A percentile compares a stretch with the other conserved stretches of the same genome.
Evolutionary conservation across 2,329 filamentous ascomycete genomes (phyloP).

Genomic region (Monosporascus sp.): DNA sequence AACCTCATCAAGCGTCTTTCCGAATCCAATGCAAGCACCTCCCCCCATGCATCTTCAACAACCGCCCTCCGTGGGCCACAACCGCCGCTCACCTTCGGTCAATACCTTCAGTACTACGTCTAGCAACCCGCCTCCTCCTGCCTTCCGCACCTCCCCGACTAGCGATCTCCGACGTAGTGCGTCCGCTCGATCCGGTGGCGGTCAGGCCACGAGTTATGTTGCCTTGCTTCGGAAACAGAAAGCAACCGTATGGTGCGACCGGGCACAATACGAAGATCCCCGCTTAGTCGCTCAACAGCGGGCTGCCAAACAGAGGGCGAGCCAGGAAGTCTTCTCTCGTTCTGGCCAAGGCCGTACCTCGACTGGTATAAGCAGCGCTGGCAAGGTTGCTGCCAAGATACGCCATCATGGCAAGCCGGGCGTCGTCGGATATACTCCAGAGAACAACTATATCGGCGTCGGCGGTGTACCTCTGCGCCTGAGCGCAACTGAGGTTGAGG

Average conservation of each 20-base stretch:
- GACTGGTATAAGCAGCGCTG: constrained; percentile 55
- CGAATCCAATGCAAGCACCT: constrained; percentile 17
- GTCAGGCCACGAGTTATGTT: constrained; percentile 73
- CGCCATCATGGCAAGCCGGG: constrained; percentile 78
- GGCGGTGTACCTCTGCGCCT: constrained; percentile 84
- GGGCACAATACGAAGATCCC: constrained; percentile 87
- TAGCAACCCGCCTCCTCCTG: constrained; percentile 56
- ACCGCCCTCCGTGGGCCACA: constrained; percentile 30
- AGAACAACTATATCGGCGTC: constrained; percentile 66
- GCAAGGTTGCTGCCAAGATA: constrained; percentile 77
- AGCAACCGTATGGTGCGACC: constrained; percentile 96
- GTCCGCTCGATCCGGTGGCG: constrained; percentile 66
- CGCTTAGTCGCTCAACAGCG: constrained; percentile 75
- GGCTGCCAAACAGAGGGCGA: constrained; percentile 80
- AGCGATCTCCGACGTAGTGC: constrained; percentile 68
- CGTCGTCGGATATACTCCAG: constrained; percentile 72
- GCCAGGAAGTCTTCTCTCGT: constrained; percentile 72
- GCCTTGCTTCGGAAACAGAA: constrained; percentile 96
- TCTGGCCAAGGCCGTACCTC: constrained; percentile 47
- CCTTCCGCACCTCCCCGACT: constrained; percentile 49
- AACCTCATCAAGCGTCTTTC: constrained; percentile 51
- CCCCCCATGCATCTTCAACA: constrained; percentile 30
- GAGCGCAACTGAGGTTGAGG: constrained; percentile 92
- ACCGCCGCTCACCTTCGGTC: constrained; percentile 57
- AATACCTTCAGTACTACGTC: constrained; percentile 66